Conservation (phyloP, 208 protist genomes). For the Spironucleus salmonicida region DNA sequence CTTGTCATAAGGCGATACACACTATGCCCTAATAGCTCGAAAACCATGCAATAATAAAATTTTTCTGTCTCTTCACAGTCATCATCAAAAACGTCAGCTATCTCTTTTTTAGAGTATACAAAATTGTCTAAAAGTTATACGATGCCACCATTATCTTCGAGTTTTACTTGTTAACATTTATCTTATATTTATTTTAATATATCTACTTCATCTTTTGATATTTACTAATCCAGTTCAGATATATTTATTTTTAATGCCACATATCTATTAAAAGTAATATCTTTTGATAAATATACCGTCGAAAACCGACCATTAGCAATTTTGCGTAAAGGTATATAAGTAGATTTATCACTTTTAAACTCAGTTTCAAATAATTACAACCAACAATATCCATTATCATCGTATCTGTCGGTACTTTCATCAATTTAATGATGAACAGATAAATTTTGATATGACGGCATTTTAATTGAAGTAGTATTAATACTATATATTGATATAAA, state of each 20-base stretch:
- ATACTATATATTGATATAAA: too few relatives aligned
- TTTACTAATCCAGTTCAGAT: neutral
- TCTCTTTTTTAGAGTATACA: neutral
- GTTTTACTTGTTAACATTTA: neutral
- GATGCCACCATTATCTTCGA: neutral
- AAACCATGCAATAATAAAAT: neutral
- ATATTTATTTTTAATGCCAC: neutral
- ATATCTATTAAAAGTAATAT: neutral
- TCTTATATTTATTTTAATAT: neutral
- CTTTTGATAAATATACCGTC: neutral
- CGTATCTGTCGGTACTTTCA: too few relatives aligned
- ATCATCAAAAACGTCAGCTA: neutral
- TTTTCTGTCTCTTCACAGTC: neutral
- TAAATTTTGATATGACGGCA: too few relatives aligned
- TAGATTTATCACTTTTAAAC: too few relatives aligned
- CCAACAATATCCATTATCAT: too few relatives aligned
- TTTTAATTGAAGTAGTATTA: too few relatives aligned
- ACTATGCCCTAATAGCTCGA: neutral
- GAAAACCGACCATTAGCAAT: neutral
- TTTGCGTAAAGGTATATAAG: neutral
- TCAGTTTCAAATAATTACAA: too few relatives aligned
- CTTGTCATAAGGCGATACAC: neutral
- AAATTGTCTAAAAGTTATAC: neutral
- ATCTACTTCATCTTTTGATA: neutral
- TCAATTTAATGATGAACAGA: too few relatives aligned